Conservation (phyloP, 2,329 filamentous ascomycete species). For the Cladosporium sp. region DNA sequence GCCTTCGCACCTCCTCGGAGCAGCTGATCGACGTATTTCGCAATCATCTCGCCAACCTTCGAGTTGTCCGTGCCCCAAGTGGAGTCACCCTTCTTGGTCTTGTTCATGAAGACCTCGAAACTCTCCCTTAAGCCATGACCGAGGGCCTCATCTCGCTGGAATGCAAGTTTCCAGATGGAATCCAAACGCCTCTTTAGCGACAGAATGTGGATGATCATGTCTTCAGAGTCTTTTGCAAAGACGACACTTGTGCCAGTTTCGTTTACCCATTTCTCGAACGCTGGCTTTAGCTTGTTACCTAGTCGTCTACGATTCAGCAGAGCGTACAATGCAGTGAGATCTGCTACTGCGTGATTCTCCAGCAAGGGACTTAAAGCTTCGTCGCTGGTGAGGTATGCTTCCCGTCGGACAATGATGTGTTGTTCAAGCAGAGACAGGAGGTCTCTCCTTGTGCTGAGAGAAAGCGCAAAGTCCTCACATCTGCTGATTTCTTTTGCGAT, state of each 20-base stretch:
- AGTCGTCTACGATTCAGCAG: conserved; percentile 68
- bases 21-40: conserved; percentile 88
- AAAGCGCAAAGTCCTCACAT: conserved; percentile 75
- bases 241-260: conserved; percentile 70
- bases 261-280: conserved; percentile 76
- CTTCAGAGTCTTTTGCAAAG: conserved; percentile 65
- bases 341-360: conserved; percentile 59
- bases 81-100: conserved; percentile 62
- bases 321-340: conserved; percentile 70
- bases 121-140: conserved; percentile 73
- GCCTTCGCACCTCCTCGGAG: conserved; percentile 82
- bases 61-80: conserved; percentile 78
- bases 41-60: conserved; percentile 97
- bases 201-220: conserved; percentile 81
- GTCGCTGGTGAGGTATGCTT: conserved; percentile 37
- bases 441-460: conserved; percentile 72
- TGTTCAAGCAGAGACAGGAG: conserved; percentile 68
- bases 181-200: conserved; percentile 76
- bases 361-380: conserved; percentile 66
- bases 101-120: conserved; percentile 89
- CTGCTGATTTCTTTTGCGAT: conserved; percentile 66
- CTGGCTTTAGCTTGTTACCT: conserved; percentile 60
- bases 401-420: conserved; percentile 63
- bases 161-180: conserved; percentile 67
- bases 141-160: conserved; percentile 70